Evolutionary conservation across 2,329 filamentous ascomycete genomes (phyloP), one percentile per base, ranked within the genome.

Genomic region (Pseudogymnoascus sp.): DNA sequence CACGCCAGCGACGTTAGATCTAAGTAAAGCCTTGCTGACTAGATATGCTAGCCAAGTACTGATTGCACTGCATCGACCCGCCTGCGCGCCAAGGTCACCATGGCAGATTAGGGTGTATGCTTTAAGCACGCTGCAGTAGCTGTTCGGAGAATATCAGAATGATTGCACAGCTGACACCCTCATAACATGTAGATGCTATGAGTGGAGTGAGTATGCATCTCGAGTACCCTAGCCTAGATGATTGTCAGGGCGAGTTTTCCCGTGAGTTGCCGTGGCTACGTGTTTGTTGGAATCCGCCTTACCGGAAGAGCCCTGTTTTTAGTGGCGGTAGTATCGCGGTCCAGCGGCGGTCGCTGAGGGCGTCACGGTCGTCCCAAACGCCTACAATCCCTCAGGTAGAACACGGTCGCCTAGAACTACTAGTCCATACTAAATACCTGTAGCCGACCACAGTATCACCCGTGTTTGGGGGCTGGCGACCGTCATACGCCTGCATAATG

Each of bases 141-240:
- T 19, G 26, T 30, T 52, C 26, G 26, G 45, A 21, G 45, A 3
- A 18, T 52, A 52, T 52, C 26, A 52, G 26, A 52, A 52, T 30
- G n/a, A 30, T 30, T 30, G 45, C 9, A 52, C 45, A 52, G 45
- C 45, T 52, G 45, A 52, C 45, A 52, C 45, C 45, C 45, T 52
- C 15, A 30, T 52, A 52, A 7, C 26, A 30, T 18, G 8, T 52
- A 52, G 21, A 23, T n/a, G n/a, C n/a, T n/a, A n/a, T n/a, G n/a
- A 23, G 15, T 2, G 12, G 10, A 41, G 38, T 12, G 30, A 12
- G 15, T 30, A 23, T 52, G n/a, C 5, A 30, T 52, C 30, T 10
- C n/a, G 5, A 12, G 37, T 30, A 18, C n/a, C 26, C n/a, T 18
- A 30, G n/a, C 8, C 7, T 30, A 30, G 26, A n/a, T 12, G 10